Conservation (phyloP, 208 protist genomes). For the Crithidia fasciculata region DNA sequence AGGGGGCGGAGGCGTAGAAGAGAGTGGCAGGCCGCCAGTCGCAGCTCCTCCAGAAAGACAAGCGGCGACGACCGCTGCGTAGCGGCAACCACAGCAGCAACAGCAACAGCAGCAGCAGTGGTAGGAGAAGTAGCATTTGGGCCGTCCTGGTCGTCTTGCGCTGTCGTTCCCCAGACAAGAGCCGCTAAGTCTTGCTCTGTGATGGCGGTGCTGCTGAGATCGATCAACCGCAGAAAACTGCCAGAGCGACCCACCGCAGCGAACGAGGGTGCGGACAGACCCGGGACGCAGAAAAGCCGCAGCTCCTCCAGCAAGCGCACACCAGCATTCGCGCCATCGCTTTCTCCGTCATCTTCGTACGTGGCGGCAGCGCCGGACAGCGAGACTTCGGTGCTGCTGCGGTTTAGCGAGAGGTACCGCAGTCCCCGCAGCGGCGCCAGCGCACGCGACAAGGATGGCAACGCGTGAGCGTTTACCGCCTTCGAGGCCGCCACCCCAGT, state of each 20-base stretch:
- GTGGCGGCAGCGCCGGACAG: too few relatives aligned
- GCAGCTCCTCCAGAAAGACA: slow-evolving; percentile 20
- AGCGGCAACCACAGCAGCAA: too few relatives aligned
- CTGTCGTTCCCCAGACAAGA: slow-evolving; percentile 14
- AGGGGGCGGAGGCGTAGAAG: slow-evolving; percentile 17
- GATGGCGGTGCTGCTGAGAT: slow-evolving; percentile 31
- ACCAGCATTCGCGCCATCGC: not conserved
- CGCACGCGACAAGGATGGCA: too few relatives aligned
- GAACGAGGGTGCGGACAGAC: slow-evolving; percentile 11
- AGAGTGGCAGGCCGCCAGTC: slow-evolving; percentile 29
- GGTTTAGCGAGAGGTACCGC: slow-evolving; percentile 19
- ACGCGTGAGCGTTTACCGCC: too few relatives aligned
- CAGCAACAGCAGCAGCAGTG: too few relatives aligned
- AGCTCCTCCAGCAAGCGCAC: slow-evolving; percentile 13
- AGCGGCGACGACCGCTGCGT: slow-evolving; percentile 6
- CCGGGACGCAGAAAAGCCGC: slow-evolving; percentile 12
- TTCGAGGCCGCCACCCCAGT: too few relatives aligned
- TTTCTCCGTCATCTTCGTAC: not conserved
- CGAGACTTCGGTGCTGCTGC: not conserved
- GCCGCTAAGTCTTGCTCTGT: slow-evolving; percentile 11
- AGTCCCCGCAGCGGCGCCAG: not conserved
- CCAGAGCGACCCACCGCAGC: slow-evolving; percentile 8
- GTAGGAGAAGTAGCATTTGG: too few relatives aligned
- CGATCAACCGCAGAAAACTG: slow-evolving; percentile 18
- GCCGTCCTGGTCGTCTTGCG: too few relatives aligned